Evolutionary conservation across 805 yeast genomes (phyloP).

Genomic region (Ogataea populi-albae): DNA sequence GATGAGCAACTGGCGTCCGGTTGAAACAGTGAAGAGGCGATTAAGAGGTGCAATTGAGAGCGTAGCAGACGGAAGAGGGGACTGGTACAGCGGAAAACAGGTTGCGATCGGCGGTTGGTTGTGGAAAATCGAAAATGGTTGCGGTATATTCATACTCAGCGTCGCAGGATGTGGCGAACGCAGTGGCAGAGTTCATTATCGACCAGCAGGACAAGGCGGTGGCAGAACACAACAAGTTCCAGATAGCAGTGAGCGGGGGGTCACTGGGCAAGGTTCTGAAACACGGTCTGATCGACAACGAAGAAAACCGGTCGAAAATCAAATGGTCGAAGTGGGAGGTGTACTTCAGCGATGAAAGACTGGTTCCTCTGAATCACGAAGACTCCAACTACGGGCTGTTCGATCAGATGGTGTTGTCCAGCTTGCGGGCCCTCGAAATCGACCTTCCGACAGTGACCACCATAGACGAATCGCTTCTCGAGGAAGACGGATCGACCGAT

Average conservation of each 20-base stretch:
- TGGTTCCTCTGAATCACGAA: constrained; percentile 75
- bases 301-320: constrained; percentile 40
- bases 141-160: constrained; percentile 49
- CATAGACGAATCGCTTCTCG: constrained; percentile 60
- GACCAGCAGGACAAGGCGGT: constrained; percentile 62
- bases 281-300: constrained; percentile 62
- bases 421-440: constrained; percentile 40
- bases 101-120: too few species aligned
- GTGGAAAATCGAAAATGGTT: too few species aligned
- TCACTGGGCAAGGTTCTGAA: constrained; percentile 74
- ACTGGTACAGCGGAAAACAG: too few species aligned
- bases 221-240: constrained; percentile 44
- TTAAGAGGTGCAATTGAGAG: too few species aligned
- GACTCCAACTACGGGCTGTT: constrained; percentile 88
- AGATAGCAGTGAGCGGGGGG: constrained; percentile 88
- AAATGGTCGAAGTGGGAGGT: constrained; percentile 77
- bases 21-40: too few species aligned
- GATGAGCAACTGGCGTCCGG: too few species aligned
- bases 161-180: constrained; percentile 57
- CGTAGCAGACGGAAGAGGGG: too few species aligned
- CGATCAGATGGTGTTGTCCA: constrained; percentile 56
- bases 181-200: constrained; percentile 64
- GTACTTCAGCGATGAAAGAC: constrained; percentile 86
- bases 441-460: constrained; percentile 59
- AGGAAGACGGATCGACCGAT: constrained; percentile 49